Evolutionary conservation across 2,329 filamentous ascomycete species (phyloP), one percentile per base, ranked within the genome.

Genomic region (Neoascochyta sp.): DNA sequence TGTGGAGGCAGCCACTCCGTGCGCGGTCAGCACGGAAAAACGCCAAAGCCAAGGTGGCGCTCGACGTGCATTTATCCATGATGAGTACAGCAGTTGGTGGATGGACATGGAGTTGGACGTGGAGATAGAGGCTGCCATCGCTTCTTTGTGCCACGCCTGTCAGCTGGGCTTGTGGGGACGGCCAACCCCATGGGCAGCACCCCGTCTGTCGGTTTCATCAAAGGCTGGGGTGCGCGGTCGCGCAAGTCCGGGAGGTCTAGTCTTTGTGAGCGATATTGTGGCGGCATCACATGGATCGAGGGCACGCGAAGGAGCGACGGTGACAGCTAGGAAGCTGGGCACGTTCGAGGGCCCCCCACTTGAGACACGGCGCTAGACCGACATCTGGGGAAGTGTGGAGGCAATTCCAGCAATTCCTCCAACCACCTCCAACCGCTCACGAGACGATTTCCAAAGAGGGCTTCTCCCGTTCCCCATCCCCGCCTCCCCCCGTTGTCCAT

Each of bases 1-100:
- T 23, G 11, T 11, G 22, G 10, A 16, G 12, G 16, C 23, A 30
- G 32, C 32, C 32, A 35, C 27, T n/a, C 23, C 32, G 27, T 19
- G 19, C 9, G 15, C 20, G 10, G 31, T 21, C 31, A 24, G 25
- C 20, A 23, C 27, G 29, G 27, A 27, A 23, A 16, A 7, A 3
- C 19, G 25, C 5, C 5, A 8, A 3, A 10, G 7, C 12, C 31
- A 23, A 15, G 9, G 22, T 29, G 19, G 19, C 14, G 27, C 22
- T 18, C 15, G 18, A 19, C 18, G 21, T 23, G 19, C 18, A 30
- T 19, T 22, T 19, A 23, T n/a, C 19, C 16, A 28, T 20, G 25
- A 10, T 16, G 3, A n/a, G 16, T 11, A 24, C 18, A 20, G 10
- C 7, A 20, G 7, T 10, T 7, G 18, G 18, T 20, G 7, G 7